Evolutionary conservation across 192 early-diverging fungal genomes (phyloP).

Genomic region (Coemansia sp.): DNA sequence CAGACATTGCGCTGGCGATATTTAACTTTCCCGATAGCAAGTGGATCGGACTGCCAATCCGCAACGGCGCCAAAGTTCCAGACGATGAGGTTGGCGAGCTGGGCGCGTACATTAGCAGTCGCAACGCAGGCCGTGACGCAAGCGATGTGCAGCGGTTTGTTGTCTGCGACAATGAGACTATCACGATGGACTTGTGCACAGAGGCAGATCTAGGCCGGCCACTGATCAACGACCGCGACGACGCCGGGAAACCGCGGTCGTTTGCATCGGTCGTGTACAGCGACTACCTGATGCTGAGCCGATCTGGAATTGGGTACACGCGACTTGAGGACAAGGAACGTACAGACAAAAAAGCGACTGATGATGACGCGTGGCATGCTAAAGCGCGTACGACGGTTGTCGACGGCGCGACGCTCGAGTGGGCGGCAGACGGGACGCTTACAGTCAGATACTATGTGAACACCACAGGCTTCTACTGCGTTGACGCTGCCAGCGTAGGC

Average conservation of each 20-base stretch:
- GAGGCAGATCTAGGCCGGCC: constrained; percentile 56
- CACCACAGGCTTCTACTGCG: constrained; percentile 86
- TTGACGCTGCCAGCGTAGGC: constrained; percentile 39
- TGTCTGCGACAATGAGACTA: constrained; percentile 57
- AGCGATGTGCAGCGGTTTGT: constrained; percentile 31
- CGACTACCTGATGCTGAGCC: constrained; percentile 48
- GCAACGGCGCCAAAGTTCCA: constrained; percentile 31
- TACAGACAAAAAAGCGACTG: constrained; percentile 10
- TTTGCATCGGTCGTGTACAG: constrained; percentile 42
- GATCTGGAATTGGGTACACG: constrained; percentile 39
- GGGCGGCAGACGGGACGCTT: constrained; percentile 34
- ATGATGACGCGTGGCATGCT: constrained; percentile 31
- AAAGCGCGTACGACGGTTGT: constrained; percentile 21
- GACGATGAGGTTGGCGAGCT: constrained; percentile 34
- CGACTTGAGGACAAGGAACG: constrained; percentile 34
- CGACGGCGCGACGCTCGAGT: constrained; percentile 51
- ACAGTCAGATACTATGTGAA: constrained; percentile 64
- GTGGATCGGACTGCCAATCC: constrained; percentile 42
- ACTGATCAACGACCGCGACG: constrained; percentile 56
- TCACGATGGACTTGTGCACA: constrained; percentile 57
- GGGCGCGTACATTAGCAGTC: constrained; percentile 14
- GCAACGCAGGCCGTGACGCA: constrained; percentile 4
- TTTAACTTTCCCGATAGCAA: constrained; percentile 41
- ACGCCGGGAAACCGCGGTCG: constrained; percentile 27
- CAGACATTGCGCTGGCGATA: constrained; percentile 39